Percentiles rank a stretch among this genome's conserved stretches.
phyloP scores from a whole-genome alignment of 225 moss, liverwort and hornwort genomes.

The Antitrichia curtipendula region DNA sequence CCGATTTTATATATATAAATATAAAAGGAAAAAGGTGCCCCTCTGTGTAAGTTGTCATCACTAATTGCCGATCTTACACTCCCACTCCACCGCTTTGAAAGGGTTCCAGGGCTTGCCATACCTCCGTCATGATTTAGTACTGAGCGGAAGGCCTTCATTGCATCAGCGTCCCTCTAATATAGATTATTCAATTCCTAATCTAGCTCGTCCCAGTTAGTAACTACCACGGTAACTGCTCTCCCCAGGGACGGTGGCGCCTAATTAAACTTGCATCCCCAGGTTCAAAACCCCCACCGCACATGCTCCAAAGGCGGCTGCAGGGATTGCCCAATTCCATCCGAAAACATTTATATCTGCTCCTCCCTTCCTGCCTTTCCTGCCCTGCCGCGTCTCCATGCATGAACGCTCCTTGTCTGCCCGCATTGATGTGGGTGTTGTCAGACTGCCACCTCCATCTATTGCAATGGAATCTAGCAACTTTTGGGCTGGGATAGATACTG shows the following conservation, averaged over 20 bases:
- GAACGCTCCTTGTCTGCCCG: not conserved
- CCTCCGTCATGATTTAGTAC: not conserved
- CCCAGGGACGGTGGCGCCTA: constrained; percentile 2
- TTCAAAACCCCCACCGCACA: not conserved
- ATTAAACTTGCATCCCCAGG: not conserved
- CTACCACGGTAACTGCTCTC: not conserved
- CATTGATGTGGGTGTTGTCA: not conserved
- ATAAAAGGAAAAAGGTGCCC: not conserved
- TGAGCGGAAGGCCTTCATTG: not conserved
- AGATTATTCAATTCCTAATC: not conserved
- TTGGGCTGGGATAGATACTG: constrained; percentile 4
- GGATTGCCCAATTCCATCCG: not conserved
- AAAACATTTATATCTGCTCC: not conserved
- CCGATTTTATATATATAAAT: too few relatives aligned
- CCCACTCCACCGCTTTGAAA: not conserved
- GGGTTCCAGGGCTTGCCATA: not conserved
- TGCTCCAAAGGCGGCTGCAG: constrained; percentile 24
- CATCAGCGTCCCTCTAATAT: not conserved
- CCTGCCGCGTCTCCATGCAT: not conserved
- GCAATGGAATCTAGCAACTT: constrained; percentile 7
- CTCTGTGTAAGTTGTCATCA: not conserved
- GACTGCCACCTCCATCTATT: not conserved
- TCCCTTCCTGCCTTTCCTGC: not conserved
- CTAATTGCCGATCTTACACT: not conserved
- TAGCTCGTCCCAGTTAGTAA: not conserved